phyloP scores from a whole-genome alignment of 345 rosid species.

The Linum tenue region DNA sequence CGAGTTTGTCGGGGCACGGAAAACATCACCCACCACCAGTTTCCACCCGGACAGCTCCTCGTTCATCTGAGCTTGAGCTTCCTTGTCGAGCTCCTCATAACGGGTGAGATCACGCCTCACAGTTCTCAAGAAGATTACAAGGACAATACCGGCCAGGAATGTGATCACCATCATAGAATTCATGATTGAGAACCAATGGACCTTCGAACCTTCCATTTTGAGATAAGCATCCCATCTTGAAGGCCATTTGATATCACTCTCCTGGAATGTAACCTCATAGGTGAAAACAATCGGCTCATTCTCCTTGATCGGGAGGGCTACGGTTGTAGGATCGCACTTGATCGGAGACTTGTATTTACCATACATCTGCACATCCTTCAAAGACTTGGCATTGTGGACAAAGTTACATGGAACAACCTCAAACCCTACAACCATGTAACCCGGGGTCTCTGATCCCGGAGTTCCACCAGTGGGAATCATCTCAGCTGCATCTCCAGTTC shows the following conservation, averaged over 20 bases:
- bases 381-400: constrained; percentile 39
- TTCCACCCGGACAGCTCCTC: neutral
- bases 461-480: constrained; percentile 42
- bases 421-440: constrained; percentile 84
- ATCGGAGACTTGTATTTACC: constrained; percentile 50
- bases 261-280: constrained; percentile 63
- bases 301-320: constrained; percentile 60
- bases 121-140: constrained; percentile 81
- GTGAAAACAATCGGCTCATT: constrained; percentile 63
- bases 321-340: constrained; percentile 63
- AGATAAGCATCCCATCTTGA: constrained; percentile 83
- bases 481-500: constrained; percentile 82
- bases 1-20: constrained; percentile 49
- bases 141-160: constrained; percentile 82
- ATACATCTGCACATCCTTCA: constrained; percentile 50
- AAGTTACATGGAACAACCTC: constrained; percentile 77
- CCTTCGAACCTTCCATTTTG: constrained; percentile 81
- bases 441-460: constrained; percentile 36
- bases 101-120: constrained; percentile 78
- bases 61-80: neutral
- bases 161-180: constrained; percentile 76
- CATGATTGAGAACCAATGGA: constrained; percentile 84
- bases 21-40: constrained; percentile 67
- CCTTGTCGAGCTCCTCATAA: constrained; percentile 64
- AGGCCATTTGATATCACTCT: constrained; percentile 83